Evolutionary conservation across 352 stramenopile species (phyloP), one percentile per base, ranked within the genome.

Genomic region (Phytopythium montanum): DNA sequence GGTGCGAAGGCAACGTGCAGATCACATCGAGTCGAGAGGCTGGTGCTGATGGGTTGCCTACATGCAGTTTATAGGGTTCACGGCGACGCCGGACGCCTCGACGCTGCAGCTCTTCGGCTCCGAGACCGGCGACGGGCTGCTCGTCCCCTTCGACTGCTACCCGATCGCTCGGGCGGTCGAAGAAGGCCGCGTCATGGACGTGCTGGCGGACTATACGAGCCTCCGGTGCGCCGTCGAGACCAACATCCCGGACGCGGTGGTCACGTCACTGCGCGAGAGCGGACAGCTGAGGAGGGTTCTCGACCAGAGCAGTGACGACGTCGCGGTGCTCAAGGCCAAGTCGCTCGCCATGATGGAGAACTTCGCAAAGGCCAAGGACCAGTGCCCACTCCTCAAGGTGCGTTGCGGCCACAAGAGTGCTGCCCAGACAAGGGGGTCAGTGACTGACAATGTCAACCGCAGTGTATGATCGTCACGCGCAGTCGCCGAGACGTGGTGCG

Each of bases 401-500:
- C 34, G 5, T 31, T 26, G 10, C 48, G 21, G 21, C 29, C 45
- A 10, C 14, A 2, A 13, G 13, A 49, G n/a, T 38, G 4, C 18
- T 34, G 25, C 67, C 66, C 31, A 31, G 34, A 55, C 38, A 56
- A 16, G 36, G 61, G 25, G 61, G 25, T 23, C 36, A 31, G 70
- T 72, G 34, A 33, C 19, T 44, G 21, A 52, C 45, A 10, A 16
- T 16, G 14, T 36, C 25, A 10, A 34, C 13, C 63, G 3, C 65
- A 94, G 76, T 90, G 81, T 39, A 90, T 94, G 81, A 76, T 94
- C 21, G 81, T 93, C n/a, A 75, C 81, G 18, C 81, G 83, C 9
- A 93, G 76, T 69, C 70, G 85, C 6, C 74, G 75, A n/a, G 83
- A 94, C 44, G 85, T 94, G 19, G 76, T 91, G n/a, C 68, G 81